A percentile compares a stretch with the other conserved stretches of the same genome.
Conservation (phyloP, 306 rosid species). For the Cucumis hystrix region DNA sequence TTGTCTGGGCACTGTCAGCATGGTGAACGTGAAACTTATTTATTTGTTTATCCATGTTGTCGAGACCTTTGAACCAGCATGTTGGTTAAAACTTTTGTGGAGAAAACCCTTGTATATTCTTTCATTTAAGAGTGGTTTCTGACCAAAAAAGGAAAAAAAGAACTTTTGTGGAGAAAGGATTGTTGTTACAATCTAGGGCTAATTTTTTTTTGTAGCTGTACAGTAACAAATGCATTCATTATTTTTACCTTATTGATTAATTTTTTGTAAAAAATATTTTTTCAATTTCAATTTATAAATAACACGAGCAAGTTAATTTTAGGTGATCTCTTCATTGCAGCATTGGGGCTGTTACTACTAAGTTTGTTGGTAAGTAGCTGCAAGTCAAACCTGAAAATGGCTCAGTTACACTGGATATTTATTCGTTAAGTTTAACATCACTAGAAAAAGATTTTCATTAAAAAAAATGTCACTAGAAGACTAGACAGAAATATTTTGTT, state of each 20-base stretch:
- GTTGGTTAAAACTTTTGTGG: neutral
- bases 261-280: neutral
- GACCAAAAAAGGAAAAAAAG: no score
- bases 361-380: slow-evolving; percentile 1
- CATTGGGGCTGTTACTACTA: neutral
- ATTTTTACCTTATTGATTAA: neutral
- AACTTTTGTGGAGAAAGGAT: no score
- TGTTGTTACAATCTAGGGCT: neutral
- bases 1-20: neutral
- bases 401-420: neutral
- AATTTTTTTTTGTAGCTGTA: neutral
- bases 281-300: neutral
- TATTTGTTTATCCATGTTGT: neutral
- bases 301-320: neutral
- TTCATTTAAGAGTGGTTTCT: no score
- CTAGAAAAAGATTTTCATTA: neutral
- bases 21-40: neutral
- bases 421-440: neutral
- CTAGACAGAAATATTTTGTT: neutral
- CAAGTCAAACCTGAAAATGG: neutral
- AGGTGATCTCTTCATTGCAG: neutral
- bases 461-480: neutral
- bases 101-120: no score
- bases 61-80: neutral
- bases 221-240: neutral